Percentiles rank a stretch among this genome's conserved stretches.
Conservation (phyloP, 148 eudicot genomes). For the Vaccinium myrtillus region DNA sequence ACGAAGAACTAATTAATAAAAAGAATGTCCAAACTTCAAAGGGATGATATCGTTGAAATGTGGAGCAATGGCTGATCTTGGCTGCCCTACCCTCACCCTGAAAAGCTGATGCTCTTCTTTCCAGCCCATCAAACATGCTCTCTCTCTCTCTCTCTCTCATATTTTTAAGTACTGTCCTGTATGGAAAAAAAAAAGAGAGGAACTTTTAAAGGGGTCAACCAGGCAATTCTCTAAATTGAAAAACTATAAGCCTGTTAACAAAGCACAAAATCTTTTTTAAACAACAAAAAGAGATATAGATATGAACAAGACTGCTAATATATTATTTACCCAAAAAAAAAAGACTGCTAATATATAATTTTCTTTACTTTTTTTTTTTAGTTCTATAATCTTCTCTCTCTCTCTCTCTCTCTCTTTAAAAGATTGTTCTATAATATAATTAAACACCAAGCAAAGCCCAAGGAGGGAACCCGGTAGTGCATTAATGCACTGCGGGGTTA, state of each 20-base stretch:
- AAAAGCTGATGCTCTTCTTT: constrained; percentile 19
- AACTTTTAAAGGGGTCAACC: constrained; percentile 11
- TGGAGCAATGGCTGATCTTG: constrained; percentile 9
- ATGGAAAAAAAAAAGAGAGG: not conserved
- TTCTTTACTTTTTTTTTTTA: too few relatives aligned
- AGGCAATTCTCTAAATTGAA: constrained; percentile 3
- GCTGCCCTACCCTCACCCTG: constrained; percentile 8
- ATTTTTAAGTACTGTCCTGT: not conserved
- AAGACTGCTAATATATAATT: not conserved
- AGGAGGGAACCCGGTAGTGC: too few relatives aligned
- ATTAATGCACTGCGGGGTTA: too few relatives aligned
- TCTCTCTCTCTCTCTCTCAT: not conserved
- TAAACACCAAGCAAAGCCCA: too few relatives aligned
- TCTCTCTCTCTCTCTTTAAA: too few relatives aligned
- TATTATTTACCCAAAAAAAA: too few relatives aligned
- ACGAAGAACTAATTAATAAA: not conserved
- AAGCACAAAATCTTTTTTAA: too few relatives aligned
- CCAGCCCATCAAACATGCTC: constrained; percentile 16
- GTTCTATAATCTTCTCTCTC: too few relatives aligned
- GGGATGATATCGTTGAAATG: constrained; percentile 3
- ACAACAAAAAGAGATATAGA: too few relatives aligned
- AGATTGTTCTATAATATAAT: too few relatives aligned
- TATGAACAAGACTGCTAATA: not conserved
- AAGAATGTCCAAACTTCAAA: not conserved
- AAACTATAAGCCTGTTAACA: not conserved